A percentile compares a stretch with the other conserved stretches of the same genome.
These are phyloP conservation scores for Rhodotorula sp. DNA, from an alignment of 1,284 basidiomycete species.

Conservation along the genomic window DNA sequence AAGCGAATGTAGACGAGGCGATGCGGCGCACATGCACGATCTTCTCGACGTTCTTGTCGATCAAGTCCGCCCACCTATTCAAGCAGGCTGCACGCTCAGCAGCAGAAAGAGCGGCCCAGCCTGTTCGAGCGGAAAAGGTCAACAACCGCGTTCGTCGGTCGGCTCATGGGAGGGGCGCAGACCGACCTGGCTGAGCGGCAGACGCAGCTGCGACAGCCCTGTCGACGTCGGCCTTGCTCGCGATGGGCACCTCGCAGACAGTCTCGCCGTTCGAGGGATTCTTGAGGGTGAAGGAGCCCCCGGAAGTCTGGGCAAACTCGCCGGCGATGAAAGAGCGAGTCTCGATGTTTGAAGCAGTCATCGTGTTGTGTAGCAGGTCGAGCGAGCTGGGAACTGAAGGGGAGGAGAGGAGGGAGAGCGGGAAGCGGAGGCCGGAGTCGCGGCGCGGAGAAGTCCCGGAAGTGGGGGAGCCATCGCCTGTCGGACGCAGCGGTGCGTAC, in stretches of 20 bases:
- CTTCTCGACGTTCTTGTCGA: constrained; percentile 30
- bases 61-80: constrained; percentile 34
- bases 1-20: background rate
- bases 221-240: constrained; percentile 35
- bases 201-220: constrained; percentile 27
- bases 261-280: constrained; percentile 41
- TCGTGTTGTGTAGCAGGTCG: background rate
- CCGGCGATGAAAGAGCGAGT: constrained; percentile 39
- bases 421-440: too few species aligned
- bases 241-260: constrained; percentile 29
- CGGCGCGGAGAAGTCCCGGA: too few species aligned
- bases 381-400: background rate
- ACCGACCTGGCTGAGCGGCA: constrained; percentile 18
- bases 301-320: constrained; percentile 23
- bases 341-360: constrained; percentile 7
- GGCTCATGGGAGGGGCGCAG: too few species aligned
- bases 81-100: background rate
- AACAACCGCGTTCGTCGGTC: background rate
- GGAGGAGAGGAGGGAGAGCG: background rate
- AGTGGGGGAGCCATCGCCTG: too few species aligned
- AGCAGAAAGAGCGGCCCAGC: constrained; percentile 11
- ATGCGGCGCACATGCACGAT: constrained; percentile 21
- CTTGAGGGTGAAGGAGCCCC: constrained; percentile 24
- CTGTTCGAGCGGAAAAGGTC: background rate
- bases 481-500: too few species aligned